These are phyloP conservation scores for Tolypocladium paradoxum DNA, from an alignment of 2,329 filamentous ascomycete species.

Conservation along the genomic window DNA sequence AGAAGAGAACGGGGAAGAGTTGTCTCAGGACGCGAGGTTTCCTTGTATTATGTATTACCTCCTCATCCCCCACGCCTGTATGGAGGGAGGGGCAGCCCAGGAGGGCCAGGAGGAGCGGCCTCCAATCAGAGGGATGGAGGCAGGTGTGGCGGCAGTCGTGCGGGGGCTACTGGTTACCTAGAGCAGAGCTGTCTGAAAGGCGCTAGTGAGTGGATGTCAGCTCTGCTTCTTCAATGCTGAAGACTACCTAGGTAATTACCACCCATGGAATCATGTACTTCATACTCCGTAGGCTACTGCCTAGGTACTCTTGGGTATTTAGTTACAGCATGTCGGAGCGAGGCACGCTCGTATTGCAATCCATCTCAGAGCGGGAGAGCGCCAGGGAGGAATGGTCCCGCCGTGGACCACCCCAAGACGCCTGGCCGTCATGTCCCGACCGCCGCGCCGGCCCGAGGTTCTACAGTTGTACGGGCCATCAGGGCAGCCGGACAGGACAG, in stretches of 20 bases:
- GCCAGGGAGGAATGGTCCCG: neutral
- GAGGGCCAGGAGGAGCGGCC: neutral
- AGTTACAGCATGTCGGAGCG: neutral
- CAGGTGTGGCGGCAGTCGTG: neutral
- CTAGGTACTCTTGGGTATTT: neutral
- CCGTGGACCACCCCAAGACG: neutral
- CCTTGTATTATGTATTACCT: neutral
- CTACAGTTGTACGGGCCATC: neutral
- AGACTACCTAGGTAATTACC: no score
- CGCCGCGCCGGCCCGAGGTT: neutral
- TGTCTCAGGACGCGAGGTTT: neutral
- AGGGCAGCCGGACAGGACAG: neutral
- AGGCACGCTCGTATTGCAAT: neutral
- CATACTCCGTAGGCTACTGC: neutral
- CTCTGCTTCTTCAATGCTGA: no score
- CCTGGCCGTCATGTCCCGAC: neutral
- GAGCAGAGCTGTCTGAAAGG: no score
- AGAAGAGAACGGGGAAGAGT: neutral
- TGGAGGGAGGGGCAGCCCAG: neutral
- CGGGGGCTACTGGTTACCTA: no score
- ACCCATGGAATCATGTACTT: no score
- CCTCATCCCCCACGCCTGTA: neutral
- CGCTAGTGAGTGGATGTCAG: no score
- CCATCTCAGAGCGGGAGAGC: neutral
- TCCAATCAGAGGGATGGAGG: conserved; percentile 1